These are phyloP conservation scores for Nannochloris sp. DNA, from an alignment of 139 green algal genomes.

Conservation along the genomic window DNA sequence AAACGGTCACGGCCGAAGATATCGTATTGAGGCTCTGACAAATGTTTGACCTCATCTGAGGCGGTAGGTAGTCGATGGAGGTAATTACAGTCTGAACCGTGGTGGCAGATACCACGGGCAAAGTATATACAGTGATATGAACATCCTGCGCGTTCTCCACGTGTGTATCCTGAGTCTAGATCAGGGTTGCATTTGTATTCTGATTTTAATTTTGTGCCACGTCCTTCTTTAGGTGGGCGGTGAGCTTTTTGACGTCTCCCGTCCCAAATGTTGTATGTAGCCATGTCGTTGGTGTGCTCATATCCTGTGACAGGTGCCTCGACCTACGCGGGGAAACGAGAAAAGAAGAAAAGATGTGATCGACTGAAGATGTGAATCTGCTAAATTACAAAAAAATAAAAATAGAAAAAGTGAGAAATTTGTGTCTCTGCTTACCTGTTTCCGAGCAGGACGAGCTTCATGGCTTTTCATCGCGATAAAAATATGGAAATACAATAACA, in stretches of 20 bases:
- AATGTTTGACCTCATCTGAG: conserved; percentile 39
- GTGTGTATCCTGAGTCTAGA: conserved; percentile 47
- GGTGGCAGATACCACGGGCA: conserved; percentile 50
- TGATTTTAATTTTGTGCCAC: conserved; percentile 23
- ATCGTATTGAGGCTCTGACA: conserved; percentile 39
- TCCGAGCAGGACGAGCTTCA: background rate
- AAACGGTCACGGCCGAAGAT: conserved; percentile 62
- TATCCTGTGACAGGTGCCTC: conserved; percentile 14
- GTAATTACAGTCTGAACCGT: conserved; percentile 53
- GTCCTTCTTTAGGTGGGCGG: conserved; percentile 1
- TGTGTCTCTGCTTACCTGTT: background rate
- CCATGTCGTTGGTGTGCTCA: conserved; percentile 16
- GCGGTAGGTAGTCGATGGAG: conserved; percentile 56
- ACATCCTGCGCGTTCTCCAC: conserved; percentile 36
- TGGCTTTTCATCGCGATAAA: background rate
- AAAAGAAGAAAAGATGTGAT: too few species aligned
- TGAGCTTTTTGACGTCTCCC: conserved; percentile 14
- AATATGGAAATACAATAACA: too few species aligned
- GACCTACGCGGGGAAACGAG: conserved; percentile 8
- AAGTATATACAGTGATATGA: conserved; percentile 64
- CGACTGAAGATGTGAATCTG: too few species aligned
- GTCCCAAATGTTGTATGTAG: conserved; percentile 26
- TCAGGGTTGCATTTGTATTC: conserved; percentile 46
- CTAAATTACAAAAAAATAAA: background rate
- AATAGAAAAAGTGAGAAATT: background rate